Conservation (phyloP, 345 rosid genomes). For the Schrenkiella parvula region DNA sequence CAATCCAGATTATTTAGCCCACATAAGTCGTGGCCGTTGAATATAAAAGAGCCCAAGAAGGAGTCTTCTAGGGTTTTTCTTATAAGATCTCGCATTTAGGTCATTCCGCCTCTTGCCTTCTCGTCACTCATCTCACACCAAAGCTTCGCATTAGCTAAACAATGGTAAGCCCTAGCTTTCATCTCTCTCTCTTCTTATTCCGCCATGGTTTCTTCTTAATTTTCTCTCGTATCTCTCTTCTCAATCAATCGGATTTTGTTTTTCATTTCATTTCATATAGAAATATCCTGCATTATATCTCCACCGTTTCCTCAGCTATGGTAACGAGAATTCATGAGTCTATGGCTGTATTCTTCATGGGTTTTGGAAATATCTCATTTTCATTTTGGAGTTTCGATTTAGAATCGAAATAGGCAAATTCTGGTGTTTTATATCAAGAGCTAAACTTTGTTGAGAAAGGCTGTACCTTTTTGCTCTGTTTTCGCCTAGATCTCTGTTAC, state of each 20-base stretch:
- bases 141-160: constrained; percentile 19
- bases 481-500: not conserved
- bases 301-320: not conserved
- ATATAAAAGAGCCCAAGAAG: not conserved
- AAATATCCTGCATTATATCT: not conserved
- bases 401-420: not conserved
- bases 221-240: not conserved
- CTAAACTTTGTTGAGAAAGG: not conserved
- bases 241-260: not conserved
- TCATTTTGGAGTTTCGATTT: not conserved
- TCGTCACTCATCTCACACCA: constrained; percentile 21
- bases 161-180: constrained; percentile 24
- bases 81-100: constrained; percentile 14
- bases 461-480: not conserved
- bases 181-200: not conserved
- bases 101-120: constrained; percentile 22
- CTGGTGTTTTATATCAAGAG: not conserved
- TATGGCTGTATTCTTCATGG: not conserved
- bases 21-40: constrained; percentile 25
- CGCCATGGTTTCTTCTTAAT: not conserved
- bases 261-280: not conserved
- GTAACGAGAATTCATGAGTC: not conserved
- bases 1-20: not conserved
- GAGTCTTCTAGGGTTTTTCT: constrained; percentile 35
- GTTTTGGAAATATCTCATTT: not conserved